Base-by-base conservation (phyloP, 2,329 filamentous ascomycete species). In the Septoria linicola region DNA sequence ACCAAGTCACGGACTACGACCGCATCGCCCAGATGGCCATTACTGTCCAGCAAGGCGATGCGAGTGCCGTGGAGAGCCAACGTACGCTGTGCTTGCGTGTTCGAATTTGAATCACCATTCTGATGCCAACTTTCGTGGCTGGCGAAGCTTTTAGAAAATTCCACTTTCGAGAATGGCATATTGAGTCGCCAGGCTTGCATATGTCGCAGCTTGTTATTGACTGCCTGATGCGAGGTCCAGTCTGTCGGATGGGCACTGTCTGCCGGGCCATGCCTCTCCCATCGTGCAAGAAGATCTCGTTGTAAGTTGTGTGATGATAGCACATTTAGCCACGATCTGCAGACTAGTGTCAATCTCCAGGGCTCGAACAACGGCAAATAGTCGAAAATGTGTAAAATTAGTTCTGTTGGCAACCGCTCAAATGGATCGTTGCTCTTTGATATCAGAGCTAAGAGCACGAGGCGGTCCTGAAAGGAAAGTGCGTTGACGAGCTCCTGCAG, bases 321-420 rank as follows among this genome's bases (percentile, higher is more conserved):
- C 1, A 62, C 21, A 8, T 45, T 19, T 4, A 51, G 54, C 72
- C 72, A 74, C 6, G 50, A 61, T 30, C 54, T 63, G 27, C 63
- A 70, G 25, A 73, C 67, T 51, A 3, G 63, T 57, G 39, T 65
- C 30, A 36, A 59, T 41, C 35, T 67, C 67, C 50, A 73, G 41
- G 60, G 44, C 13, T 54, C 44, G 8, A 51, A 55, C 2, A 61
- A 10, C 7, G 57, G 53, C 34, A 64, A 52, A 39, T 69, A 57
- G 25, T 53, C 49, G 51, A 73, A 71, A 13, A 73, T 47, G 4
- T 64, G 53, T 16, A 65, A 60, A 4, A 70, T 59, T 6, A 74
- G 58, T 59, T 74, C 72, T 11, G 68, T 13, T 4, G 72, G 72
- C 30, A 73, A 54, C 1, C 31, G 51, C n/a, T 59, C 62, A 25